Base-by-base conservation (phyloP, 176 grass and related monocot genomes). In the Zizania latifolia region DNA sequence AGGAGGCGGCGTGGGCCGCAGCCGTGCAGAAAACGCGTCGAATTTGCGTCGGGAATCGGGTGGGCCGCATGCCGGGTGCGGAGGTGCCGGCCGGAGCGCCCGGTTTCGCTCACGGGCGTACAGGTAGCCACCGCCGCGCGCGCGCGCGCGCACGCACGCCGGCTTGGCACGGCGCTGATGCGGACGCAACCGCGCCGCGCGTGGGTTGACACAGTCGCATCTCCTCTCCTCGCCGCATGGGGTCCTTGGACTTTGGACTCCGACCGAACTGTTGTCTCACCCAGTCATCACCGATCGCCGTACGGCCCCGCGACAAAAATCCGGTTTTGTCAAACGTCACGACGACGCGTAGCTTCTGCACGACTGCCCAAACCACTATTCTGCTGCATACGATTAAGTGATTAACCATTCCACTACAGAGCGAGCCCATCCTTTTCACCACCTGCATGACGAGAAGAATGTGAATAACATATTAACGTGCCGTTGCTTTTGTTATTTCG, bases 241-340 rank as follows among this genome's bases (percentile, higher is more conserved):
- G 41, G 15, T 44, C n/a, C 10, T 12, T 3, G 0, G 16, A 12
- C n/a, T 17, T 8, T 72, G 75, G 72, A 72, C 57, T 48, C 58
- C 21, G 8, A 58, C 78, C 58, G 1, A 82, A 57, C 72, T 46
- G 41, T 45, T 71, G 78, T 76, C 41, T 51, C 32, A 58, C 65
- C 27, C 36, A 15, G 14, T 28, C 45, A 56, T 28, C 45, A 56
- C 22, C n/a, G 4, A 51, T 53, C 17, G 17, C 38, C 19, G 43
- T 69, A 33, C 57, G 33, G 17, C 56, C 21, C 28, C 17, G 65
- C 22, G 45, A 64, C 78, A 43, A 36, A 23, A 53, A 7, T 38
- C 34, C 10, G 32, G 19, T 40, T 19, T 51, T 21, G 46, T 51
- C 46, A 21, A 21, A 21, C 17, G 13, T 5, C 13, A 36, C 3